Evolutionary conservation across 2,329 filamentous ascomycete species (phyloP).

Genomic region (Diplodia mutila): DNA sequence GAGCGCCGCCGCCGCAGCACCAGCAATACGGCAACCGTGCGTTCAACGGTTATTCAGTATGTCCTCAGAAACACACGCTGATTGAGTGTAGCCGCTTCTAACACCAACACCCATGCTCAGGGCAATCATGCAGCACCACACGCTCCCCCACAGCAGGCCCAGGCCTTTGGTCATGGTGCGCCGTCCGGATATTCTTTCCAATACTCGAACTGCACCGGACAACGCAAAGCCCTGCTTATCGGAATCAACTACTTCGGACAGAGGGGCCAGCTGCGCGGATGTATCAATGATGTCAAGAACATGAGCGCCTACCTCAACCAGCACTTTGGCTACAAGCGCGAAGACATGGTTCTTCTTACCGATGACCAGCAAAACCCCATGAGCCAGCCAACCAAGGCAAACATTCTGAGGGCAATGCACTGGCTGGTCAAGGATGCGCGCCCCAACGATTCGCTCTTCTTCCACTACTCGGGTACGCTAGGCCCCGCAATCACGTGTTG

Average conservation of each 20-base stretch:
- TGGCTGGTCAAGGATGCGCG: constrained; percentile 94
- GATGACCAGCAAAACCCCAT: constrained; percentile 97
- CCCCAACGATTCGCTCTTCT: constrained; percentile 93
- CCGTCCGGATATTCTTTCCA: constrained; percentile 81
- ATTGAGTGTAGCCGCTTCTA: constrained; percentile 46
- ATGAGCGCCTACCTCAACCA: constrained; percentile 90
- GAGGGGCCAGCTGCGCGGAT: constrained; percentile 85
- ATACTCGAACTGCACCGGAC: constrained; percentile 88
- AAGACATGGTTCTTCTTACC: constrained; percentile 96
- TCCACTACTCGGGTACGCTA: constrained; percentile 85
- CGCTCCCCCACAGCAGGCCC: constrained; percentile 65
- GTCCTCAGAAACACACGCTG: constrained; percentile 38
- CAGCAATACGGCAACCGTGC: constrained; percentile 13
- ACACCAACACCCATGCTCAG: constrained; percentile 46
- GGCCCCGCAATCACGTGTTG: not conserved
- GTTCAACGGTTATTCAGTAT: constrained; percentile 37
- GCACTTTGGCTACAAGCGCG: constrained; percentile 87
- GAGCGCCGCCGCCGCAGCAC: constrained; percentile 28
- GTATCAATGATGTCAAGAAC: constrained; percentile 97
- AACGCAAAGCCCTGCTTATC: constrained; percentile 85
- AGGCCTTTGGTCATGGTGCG: constrained; percentile 66
- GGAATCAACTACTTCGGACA: constrained; percentile 98
- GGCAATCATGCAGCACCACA: constrained; percentile 58
- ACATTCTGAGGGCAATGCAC: constrained; percentile 94
- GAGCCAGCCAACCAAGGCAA: constrained; percentile 95